A percentile compares a stretch with the other conserved stretches of the same genome.
phyloP scores from a whole-genome alignment of 2,329 filamentous ascomycete genomes.

The Ophiocordyceps australis region DNA sequence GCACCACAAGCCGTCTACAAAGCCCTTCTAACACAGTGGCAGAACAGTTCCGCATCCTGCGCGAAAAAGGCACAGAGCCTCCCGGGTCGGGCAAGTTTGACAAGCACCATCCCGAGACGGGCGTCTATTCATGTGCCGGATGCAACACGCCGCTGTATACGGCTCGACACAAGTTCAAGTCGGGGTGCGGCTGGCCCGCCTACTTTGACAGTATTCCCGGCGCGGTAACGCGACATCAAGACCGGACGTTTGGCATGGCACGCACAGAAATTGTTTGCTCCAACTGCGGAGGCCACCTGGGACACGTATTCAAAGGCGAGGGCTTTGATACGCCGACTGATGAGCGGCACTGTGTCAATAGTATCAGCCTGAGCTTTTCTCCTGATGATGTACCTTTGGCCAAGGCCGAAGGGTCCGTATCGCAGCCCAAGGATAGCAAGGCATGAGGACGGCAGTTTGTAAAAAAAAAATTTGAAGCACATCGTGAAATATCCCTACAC shows the following conservation, averaged over 20 bases:
- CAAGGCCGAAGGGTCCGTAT: no score
- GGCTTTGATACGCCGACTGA: slow-evolving; percentile 73
- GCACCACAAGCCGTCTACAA: not conserved
- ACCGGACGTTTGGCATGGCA: slow-evolving; percentile 61
- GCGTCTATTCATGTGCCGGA: slow-evolving; percentile 74
- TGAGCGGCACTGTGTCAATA: slow-evolving; percentile 95
- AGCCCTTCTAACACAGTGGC: slow-evolving; percentile 3
- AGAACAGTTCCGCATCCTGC: slow-evolving; percentile 94
- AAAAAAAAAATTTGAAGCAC: no score
- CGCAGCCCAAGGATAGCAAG: slow-evolving; percentile 16
- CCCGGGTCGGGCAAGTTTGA: slow-evolving; percentile 70
- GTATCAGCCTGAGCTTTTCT: slow-evolving; percentile 70
- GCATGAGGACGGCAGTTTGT: slow-evolving; percentile 9
- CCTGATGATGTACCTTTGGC: slow-evolving; percentile 39
- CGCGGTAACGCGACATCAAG: slow-evolving; percentile 67
- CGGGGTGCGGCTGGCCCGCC: slow-evolving; percentile 91
- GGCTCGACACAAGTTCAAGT: slow-evolving; percentile 88
- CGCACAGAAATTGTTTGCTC: slow-evolving; percentile 87
- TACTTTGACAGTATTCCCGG: slow-evolving; percentile 94
- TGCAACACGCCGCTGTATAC: slow-evolving; percentile 83
- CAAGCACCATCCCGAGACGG: slow-evolving; percentile 59
- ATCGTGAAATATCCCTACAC: no score
- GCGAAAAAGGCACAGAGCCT: slow-evolving; percentile 79
- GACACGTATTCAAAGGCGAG: slow-evolving; percentile 91
- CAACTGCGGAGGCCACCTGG: slow-evolving; percentile 85